A percentile compares a stretch with the other conserved stretches of the same genome.
Conservation (phyloP, 2,329 filamentous ascomycete species). For the Cladosporium cucumerinum region DNA sequence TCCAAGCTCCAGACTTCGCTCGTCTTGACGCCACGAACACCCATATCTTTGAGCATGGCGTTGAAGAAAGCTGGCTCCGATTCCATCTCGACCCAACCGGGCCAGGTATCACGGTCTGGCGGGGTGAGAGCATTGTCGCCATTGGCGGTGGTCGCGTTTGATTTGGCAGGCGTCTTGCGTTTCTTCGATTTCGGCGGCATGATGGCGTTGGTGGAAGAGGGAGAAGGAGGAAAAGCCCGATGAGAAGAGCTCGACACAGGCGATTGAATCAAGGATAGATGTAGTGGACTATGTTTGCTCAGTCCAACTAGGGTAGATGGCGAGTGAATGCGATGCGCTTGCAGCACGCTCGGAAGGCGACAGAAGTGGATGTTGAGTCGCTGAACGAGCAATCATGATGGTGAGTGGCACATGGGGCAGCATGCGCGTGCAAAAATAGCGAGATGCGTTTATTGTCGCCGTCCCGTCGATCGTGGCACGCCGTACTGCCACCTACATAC, state of each 20-base stretch:
- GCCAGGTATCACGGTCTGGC: slow-evolving; percentile 58
- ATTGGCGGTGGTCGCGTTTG: not conserved
- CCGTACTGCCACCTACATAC: not conserved
- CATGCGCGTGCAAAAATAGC: not conserved
- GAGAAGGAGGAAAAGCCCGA: not conserved
- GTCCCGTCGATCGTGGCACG: slow-evolving; percentile 1
- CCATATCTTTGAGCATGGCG: slow-evolving; percentile 74
- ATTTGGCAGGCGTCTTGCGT: slow-evolving; percentile 15
- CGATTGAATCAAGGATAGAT: not conserved
- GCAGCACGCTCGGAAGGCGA: not conserved
- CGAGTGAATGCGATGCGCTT: not conserved
- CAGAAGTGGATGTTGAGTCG: not conserved
- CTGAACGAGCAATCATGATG: not conserved
- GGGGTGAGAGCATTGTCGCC: not conserved
- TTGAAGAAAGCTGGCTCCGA: slow-evolving; percentile 89
- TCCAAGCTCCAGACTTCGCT: slow-evolving; percentile 76
- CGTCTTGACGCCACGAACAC: slow-evolving; percentile 68
- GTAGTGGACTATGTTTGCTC: not conserved
- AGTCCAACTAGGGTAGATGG: not conserved
- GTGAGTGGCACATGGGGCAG: not conserved
- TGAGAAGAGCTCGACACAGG: not conserved
- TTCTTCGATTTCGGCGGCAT: slow-evolving; percentile 22
- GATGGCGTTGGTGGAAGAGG: not conserved
- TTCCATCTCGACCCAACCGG: slow-evolving; percentile 79
- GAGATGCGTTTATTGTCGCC: not conserved